Base-by-base conservation (phyloP, 1,284 basidiomycete genomes). In the Malassezia dermatis region DNA sequence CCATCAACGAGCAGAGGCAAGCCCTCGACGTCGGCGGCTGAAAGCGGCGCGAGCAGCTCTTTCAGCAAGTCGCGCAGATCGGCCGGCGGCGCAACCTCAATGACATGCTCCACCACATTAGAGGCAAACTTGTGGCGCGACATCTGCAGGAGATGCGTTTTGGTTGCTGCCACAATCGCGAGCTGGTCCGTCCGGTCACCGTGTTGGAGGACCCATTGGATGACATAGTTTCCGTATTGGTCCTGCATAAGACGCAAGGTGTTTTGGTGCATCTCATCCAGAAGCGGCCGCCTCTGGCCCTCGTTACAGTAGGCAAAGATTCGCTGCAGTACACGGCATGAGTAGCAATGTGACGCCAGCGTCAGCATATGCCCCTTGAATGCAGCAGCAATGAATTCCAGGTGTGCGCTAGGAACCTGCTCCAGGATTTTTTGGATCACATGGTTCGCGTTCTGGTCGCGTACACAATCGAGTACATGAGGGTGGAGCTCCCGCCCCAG, bases 401-500 rank as follows among this genome's bases (percentile, higher is more conserved):
- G 79, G n/a, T 82, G 81, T 30, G 86, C 82, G 7, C 86, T 80
- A 82, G 54, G 91, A 0, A 65, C 51, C 5, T 57, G 40, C 40
- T 60, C 56, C 30, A 62, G 50, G 26, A 68, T 42, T 49, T 69
- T 72, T 66, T 80, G 80, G 40, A 80, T 75, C 31, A 95, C 93
- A 76, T 96, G 93, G 70, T 96, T 96, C 51, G 89, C 90, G 66
- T 96, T 94, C 27, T 86, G 83, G 65, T 95, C 89, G 72, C 86
- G 86, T 55, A 95, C 88, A 67, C 89, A 93, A 66, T 83, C 82
- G 58, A 95, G 78, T 26, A 94, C 82, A 66, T 88, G 83, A 0
- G 82, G 81, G 55, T 88, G 84, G 32, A 98, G 79, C 76, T 93
- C 89, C 56, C 80, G 50, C 13, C 67, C 62, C 17, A 73, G 44